These are phyloP conservation scores for Solanum pinnatisectum DNA, from an alignment of 257 asterid genomes.

Conservation along the genomic window DNA sequence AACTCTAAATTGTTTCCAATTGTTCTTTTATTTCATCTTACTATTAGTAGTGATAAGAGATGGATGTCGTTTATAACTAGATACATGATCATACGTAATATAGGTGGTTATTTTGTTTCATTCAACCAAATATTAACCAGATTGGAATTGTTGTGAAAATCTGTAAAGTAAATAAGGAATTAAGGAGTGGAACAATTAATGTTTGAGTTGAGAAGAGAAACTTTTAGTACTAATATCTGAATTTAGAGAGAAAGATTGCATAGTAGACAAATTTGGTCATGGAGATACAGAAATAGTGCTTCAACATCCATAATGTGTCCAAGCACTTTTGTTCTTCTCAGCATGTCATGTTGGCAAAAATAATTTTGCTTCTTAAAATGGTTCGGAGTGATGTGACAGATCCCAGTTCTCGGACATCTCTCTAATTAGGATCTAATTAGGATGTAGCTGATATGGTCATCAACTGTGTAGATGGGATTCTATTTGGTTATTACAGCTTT, in stretches of 20 bases:
- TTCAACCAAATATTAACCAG: not conserved
- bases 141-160: not conserved
- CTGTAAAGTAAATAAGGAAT: not conserved
- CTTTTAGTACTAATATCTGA: not conserved
- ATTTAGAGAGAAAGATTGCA: not conserved
- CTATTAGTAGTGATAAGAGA: not conserved
- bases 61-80: not conserved
- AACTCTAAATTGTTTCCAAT: not conserved
- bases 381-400: not conserved
- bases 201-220: not conserved
- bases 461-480: not conserved
- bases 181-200: not conserved
- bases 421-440: not conserved
- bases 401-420: not conserved
- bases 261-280: not conserved
- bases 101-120: not conserved
- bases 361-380: not conserved
- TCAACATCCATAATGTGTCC: not conserved
- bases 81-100: not conserved
- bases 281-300: not conserved
- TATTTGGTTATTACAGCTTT: not conserved
- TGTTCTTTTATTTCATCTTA: not conserved
- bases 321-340: not conserved
- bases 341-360: not conserved
- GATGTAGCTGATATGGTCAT: not conserved